Base-by-base conservation (phyloP, 805 yeast genomes). In the Schizosaccharomyces pombe region DNA sequence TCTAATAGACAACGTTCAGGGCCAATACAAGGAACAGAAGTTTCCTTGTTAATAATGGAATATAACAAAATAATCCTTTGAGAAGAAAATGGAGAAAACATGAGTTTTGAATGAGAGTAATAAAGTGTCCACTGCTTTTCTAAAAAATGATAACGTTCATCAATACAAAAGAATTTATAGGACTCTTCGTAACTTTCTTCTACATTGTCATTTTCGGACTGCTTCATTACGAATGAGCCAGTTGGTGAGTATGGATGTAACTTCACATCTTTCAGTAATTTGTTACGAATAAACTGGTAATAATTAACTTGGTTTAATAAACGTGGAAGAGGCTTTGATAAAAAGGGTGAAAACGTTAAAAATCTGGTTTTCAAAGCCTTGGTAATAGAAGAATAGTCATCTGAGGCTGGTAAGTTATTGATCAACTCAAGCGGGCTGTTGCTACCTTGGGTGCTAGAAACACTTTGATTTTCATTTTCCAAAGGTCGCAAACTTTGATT, bases 21-120 rank as follows among this genome's bases (percentile, higher is more conserved):
- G 0, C 97, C 97, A 43, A 79, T 70, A 62, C 98, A 91, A 0
- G 96, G 96, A 0, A 94, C 85, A 0, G 93, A 82, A 43, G 85
- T 82, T 60, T 80, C 81, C 6, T 79, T 76, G 2, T 89, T 82
- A 0, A 86, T 89, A 68, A 85, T 76, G 1, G 94, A 82, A 61
- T 82, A 85, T 26, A 89, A 68, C 12, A 85, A 76, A 4, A 82
- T 76, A 31, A 93, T 77, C 60, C 76, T 81, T 61, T 85, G 94
- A 63, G 89, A 95, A 47, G 73, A 71, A 19, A 75, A 75, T 0
- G 86, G 83, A 40, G 76, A 91, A 59, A 74, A 72, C 68, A 83
- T 65, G 61, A 76, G 52, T n/a, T 78, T 71, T 47, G 72, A 67
- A 52, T 73, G 72, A 0, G 73, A 60, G 62, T 72, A 75, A 56